Conservation (phyloP, 129 eudicot species). For the Erigeron canadensis region DNA sequence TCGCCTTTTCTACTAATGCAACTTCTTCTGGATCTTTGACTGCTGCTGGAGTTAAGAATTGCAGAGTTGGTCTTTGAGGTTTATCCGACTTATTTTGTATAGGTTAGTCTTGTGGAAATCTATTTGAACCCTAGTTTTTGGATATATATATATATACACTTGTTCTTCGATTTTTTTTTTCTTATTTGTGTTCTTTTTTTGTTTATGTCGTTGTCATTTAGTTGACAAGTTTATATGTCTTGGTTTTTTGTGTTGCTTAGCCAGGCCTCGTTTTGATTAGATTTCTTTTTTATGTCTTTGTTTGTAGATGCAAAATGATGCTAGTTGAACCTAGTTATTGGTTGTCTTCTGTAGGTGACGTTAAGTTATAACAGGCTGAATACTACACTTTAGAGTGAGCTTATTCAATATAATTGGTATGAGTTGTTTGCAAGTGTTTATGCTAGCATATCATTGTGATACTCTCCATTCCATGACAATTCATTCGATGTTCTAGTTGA, state of each 20-base stretch:
- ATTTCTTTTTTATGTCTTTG: background rate
- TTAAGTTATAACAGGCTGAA: background rate
- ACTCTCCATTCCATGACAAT: background rate
- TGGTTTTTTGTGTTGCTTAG: background rate
- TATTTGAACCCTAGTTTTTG: background rate
- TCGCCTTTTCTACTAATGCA: constrained; percentile 30
- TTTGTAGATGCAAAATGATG: background rate
- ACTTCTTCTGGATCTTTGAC: constrained; percentile 38
- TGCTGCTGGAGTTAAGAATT: constrained; percentile 51
- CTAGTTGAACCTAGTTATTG: background rate
- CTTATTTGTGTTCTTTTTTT: background rate
- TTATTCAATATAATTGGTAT: background rate
- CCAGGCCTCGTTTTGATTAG: background rate
- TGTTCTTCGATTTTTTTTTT: background rate
- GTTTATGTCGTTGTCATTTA: background rate
- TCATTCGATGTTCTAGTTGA: background rate
- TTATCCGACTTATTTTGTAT: constrained; percentile 9
- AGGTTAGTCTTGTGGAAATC: background rate
- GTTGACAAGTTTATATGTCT: background rate
- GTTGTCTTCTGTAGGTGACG: background rate
- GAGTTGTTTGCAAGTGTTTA: background rate
- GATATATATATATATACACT: background rate
- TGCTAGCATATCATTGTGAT: background rate
- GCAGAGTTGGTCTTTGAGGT: constrained; percentile 46
- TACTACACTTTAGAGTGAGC: background rate